Conservation (phyloP, 352 stramenopile genomes). For the Pythium chondricola region DNA sequence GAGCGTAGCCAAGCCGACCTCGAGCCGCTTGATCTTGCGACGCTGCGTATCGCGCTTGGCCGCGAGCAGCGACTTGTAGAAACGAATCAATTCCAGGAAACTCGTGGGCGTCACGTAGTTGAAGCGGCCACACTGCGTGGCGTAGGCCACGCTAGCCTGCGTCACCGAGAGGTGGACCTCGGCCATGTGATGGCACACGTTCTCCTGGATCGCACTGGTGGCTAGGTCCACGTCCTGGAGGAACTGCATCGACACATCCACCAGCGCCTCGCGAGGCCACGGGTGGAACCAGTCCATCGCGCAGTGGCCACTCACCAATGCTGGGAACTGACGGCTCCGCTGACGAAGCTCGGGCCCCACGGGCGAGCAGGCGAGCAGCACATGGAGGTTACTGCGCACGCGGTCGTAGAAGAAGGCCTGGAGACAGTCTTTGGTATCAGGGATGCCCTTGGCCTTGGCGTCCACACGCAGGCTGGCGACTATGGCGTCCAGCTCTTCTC, state of each 20-base stretch:
- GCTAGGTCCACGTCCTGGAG: conserved; percentile 67
- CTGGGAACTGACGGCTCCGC: conserved; percentile 76
- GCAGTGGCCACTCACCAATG: conserved; percentile 59
- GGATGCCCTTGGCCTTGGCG: conserved; percentile 80
- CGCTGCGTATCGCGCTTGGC: conserved; percentile 47
- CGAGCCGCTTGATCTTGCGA: conserved; percentile 71
- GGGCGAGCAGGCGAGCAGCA: conserved; percentile 84
- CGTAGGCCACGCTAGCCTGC: conserved; percentile 64
- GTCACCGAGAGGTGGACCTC: conserved; percentile 90
- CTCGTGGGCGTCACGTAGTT: conserved; percentile 93
- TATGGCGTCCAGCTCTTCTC: conserved; percentile 89
- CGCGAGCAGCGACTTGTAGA: conserved; percentile 82
- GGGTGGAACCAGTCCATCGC: conserved; percentile 89
- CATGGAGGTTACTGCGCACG: conserved; percentile 81
- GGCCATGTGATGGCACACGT: conserved; percentile 91
- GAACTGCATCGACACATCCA: conserved; percentile 84
- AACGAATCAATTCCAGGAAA: conserved; percentile 90
- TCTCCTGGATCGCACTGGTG: conserved; percentile 77
- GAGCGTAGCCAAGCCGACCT: conserved; percentile 78
- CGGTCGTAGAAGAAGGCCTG: conserved; percentile 88
- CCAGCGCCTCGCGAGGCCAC: conserved; percentile 85
- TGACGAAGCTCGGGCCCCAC: conserved; percentile 68
- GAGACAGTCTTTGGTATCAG: conserved; percentile 87
- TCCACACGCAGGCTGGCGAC: conserved; percentile 59
- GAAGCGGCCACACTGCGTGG: conserved; percentile 62